phyloP scores from a whole-genome alignment of 495 filamentous ascomycete species.

The Penicillium longicatenatum region DNA sequence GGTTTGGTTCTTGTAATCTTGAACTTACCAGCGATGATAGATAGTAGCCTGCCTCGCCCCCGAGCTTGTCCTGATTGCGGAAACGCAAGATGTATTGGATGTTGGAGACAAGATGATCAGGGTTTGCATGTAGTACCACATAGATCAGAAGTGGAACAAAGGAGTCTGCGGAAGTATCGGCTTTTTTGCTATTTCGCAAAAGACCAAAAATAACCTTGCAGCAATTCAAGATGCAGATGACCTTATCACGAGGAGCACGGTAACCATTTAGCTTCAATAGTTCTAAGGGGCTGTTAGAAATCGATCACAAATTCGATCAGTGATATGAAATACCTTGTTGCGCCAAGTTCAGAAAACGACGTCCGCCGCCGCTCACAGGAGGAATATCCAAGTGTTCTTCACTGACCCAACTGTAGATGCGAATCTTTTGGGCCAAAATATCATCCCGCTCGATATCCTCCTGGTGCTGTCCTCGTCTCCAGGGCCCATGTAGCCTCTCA shows the following conservation, averaged over 20 bases:
- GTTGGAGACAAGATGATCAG: conserved; percentile 93
- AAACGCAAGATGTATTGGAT: conserved; percentile 98
- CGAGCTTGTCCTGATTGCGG: conserved; percentile 94
- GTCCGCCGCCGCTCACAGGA: conserved; percentile 78
- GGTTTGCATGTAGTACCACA: conserved; percentile 90
- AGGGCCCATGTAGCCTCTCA: conserved; percentile 73
- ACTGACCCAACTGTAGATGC: conserved; percentile 92
- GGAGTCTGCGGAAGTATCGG: conserved; percentile 90
- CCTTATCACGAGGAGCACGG: conserved; percentile 92
- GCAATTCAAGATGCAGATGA: conserved; percentile 97
- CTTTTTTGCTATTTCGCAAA: conserved; percentile 81
- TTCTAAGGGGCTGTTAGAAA: conserved; percentile 56
- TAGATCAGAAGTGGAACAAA: conserved; percentile 97
- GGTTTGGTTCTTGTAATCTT: background rate
- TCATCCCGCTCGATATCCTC: conserved; percentile 98
- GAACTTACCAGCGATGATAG: conserved; percentile 81
- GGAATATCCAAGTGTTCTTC: conserved; percentile 96
- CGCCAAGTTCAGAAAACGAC: conserved; percentile 83
- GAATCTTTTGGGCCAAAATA: conserved; percentile 90
- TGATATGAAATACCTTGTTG: conserved; percentile 67
- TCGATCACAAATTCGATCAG: background rate
- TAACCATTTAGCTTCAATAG: conserved; percentile 94
- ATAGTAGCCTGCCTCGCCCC: conserved; percentile 97
- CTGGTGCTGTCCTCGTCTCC: conserved; percentile 91
- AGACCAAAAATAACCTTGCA: conserved; percentile 99